Conservation (phyloP, 164 flowering plant species). For the Malania oleifera region DNA sequence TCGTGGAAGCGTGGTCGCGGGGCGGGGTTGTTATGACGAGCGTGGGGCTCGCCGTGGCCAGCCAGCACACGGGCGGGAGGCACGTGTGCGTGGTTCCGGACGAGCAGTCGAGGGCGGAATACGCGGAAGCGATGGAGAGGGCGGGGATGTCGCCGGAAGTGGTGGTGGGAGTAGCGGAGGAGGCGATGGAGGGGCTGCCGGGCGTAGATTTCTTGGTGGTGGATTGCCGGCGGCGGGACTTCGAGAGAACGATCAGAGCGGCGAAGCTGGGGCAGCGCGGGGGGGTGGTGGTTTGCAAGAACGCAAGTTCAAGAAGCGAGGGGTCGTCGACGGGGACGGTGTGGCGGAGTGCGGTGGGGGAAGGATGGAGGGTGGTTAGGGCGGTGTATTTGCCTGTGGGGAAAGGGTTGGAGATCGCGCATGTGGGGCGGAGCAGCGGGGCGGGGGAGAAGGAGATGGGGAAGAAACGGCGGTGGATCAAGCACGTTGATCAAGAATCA, state of each 20-base stretch:
- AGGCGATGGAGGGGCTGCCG: conserved; percentile 35
- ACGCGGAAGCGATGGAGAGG: conserved; percentile 28
- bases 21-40: conserved; percentile 54
- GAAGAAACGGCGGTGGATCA: conserved; percentile 55
- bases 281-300: conserved; percentile 72
- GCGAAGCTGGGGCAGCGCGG: conserved; percentile 55
- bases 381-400: conserved; percentile 79
- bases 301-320: conserved; percentile 39
- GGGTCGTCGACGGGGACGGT: conserved; percentile 26
- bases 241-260: conserved; percentile 34
- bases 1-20: conserved; percentile 57
- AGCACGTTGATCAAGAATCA: conserved; percentile 40
- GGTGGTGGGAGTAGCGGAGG: conserved; percentile 59
- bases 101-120: conserved; percentile 47
- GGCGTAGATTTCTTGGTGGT: conserved; percentile 83
- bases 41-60: conserved; percentile 62
- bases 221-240: conserved; percentile 45
- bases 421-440: conserved; percentile 36
- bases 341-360: too few species aligned
- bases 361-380: conserved; percentile 51
- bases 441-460: conserved; percentile 14
- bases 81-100: conserved; percentile 79
- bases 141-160: conserved; percentile 43
- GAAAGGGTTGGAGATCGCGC: conserved; percentile 72
- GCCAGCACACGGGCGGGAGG: conserved; percentile 54